A percentile compares a stretch with the other conserved stretches of the same genome.
phyloP scores from a whole-genome alignment of 345 rosid genomes.

The Eucalyptus dawsonii region DNA sequence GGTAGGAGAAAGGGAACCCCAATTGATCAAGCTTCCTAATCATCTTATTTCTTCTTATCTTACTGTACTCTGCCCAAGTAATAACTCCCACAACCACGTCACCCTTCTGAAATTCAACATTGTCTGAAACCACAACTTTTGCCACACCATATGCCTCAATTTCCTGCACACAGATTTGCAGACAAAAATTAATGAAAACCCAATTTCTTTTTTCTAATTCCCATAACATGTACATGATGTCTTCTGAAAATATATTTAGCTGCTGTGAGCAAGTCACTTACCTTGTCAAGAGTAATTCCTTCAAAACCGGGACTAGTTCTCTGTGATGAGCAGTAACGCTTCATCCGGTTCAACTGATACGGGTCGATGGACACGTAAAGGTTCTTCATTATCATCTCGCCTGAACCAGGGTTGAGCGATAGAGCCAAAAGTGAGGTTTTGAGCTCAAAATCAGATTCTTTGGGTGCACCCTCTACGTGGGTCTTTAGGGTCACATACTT shows the following conservation, averaged over 20 bases:
- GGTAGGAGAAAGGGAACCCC: constrained; percentile 47
- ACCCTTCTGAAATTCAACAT: constrained; percentile 28
- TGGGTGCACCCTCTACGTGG: too few species aligned
- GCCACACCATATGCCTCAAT: constrained; percentile 36
- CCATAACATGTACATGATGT: neutral
- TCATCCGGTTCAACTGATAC: too few species aligned
- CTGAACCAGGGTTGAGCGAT: too few species aligned
- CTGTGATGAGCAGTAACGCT: too few species aligned
- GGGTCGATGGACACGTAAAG: too few species aligned
- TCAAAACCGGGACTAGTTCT: too few species aligned
- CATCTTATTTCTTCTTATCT: constrained; percentile 12
- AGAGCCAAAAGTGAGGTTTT: too few species aligned
- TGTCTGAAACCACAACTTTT: constrained; percentile 32
- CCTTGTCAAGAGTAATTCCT: too few species aligned
- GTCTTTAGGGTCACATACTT: too few species aligned
- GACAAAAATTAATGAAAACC: neutral
- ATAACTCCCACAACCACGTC: constrained; percentile 31
- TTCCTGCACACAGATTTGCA: neutral
- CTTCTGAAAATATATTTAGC: neutral
- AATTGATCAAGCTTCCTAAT: constrained; percentile 31
- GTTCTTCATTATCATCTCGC: too few species aligned
- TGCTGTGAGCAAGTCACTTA: neutral
- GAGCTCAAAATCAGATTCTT: too few species aligned
- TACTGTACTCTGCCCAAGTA: constrained; percentile 38
- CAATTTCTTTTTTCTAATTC: neutral